Base-by-base conservation (phyloP, 1,284 basidiomycete species). In the Coniferiporia sulphurascens region DNA sequence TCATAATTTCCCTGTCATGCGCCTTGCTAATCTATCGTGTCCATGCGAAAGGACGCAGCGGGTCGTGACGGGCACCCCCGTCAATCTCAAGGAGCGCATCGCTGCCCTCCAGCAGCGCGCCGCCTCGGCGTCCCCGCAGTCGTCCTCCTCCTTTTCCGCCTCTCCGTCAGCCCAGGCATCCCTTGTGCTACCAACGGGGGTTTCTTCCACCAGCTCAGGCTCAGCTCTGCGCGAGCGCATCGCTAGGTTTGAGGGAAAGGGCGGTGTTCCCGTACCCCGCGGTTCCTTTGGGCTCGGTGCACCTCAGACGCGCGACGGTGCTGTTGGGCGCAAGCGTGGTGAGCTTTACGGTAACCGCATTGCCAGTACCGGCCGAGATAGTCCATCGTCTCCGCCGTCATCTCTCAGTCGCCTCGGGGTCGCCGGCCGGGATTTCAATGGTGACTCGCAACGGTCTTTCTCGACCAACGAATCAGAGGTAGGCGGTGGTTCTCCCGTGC, bases 271-370 rank as follows among this genome's bases (percentile, higher is more conserved):
- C 19, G 81, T 83, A 46, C 89, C 88, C n/a, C 76, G 86, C 53
- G 84, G 85, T 5, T 83, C 85, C 62, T 89, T 90, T 70, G 87
- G 81, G 12, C 73, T 88, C 64, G 85, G 85, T n/a, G 81, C 80
- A 5, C 84, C 85, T 5, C 81, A 46, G 21, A 56, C 55, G 9
- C 59, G 76, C 45, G 81, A 80, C 53, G 76, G 71, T 10, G 73
- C 76, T 36, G 68, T 73, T 45, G 27, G 27, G 27, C 79, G 74
- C 66, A 79, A 78, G 65, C 77, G 78, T 55, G 81, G 83, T 46
- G 86, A 89, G 69, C 72, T 89, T 34, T 87, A 89, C 67, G 87
- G 86, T 32, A 90, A 89, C 71, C 77, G 87, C 32, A 79, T 89
- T 27, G 43, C 58, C n/a, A 62, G 53, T 22, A 53, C 53, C 52